Conservation (phyloP, 495 filamentous ascomycete genomes). For the Podospora pseudoanserina region DNA sequence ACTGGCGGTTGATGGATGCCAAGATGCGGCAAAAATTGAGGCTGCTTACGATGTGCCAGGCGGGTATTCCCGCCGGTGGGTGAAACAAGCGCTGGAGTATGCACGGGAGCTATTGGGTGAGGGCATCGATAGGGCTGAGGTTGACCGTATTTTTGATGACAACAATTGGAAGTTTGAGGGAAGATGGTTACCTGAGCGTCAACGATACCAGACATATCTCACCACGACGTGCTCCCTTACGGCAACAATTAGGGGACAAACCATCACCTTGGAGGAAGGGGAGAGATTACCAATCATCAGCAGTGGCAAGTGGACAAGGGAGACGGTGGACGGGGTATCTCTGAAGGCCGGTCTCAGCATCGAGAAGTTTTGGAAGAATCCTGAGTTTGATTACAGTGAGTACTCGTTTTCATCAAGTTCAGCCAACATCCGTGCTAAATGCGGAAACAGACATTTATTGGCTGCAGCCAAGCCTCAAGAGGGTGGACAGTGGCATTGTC, state of each 20-base stretch:
- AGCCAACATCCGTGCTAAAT: not conserved
- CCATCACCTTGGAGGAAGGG: slow-evolving; percentile 7
- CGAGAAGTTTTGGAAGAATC: slow-evolving; percentile 6
- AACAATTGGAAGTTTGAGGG: slow-evolving; percentile 19
- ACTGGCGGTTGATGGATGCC: slow-evolving; percentile 16
- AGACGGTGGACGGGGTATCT: not conserved
- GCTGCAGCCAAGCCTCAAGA: slow-evolving; percentile 12
- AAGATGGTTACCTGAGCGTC: slow-evolving; percentile 8
- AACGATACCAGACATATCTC: slow-evolving; percentile 17
- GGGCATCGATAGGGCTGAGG: not conserved
- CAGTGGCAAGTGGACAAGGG: slow-evolving; percentile 19
- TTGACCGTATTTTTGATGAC: slow-evolving; percentile 6
- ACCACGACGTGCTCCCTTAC: not conserved
- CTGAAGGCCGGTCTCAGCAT: slow-evolving; percentile 10
- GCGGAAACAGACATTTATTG: slow-evolving; percentile 15
- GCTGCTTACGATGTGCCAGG: slow-evolving; percentile 14
- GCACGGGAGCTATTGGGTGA: slow-evolving; percentile 7
- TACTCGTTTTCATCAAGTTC: not conserved
- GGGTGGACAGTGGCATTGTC: slow-evolving; percentile 15
- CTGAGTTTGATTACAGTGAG: slow-evolving; percentile 18
- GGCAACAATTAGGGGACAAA: slow-evolving; percentile 2
- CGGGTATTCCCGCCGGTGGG: slow-evolving; percentile 14
- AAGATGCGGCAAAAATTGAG: slow-evolving; percentile 8
- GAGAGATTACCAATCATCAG: slow-evolving; percentile 12
- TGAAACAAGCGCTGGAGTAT: slow-evolving; percentile 12